Conservation (phyloP, 108 stramenopile genomes). For the Aurantiochytrium sp. region DNA sequence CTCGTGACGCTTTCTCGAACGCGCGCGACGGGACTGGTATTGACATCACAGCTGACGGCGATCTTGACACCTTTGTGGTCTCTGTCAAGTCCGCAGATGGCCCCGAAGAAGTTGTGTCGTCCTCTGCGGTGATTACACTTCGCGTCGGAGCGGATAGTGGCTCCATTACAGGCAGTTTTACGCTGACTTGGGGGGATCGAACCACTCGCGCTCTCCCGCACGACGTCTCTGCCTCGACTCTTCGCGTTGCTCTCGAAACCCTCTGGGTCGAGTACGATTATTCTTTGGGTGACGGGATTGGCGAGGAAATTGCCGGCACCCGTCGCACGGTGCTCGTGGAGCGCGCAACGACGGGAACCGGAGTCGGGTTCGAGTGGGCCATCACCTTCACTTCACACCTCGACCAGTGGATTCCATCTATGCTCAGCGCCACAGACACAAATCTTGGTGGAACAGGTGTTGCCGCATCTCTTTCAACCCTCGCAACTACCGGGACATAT, state of each 20-base stretch:
- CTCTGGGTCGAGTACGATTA: constrained; percentile 23
- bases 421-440: not conserved
- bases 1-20: constrained; percentile 72
- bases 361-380: not conserved
- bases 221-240: not conserved
- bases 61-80: constrained; percentile 60
- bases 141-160: not conserved
- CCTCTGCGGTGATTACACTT: constrained; percentile 54
- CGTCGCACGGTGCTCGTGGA: not conserved
- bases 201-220: constrained; percentile 19
- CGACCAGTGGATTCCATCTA: not conserved
- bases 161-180: not conserved
- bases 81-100: constrained; percentile 48
- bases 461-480: not conserved
- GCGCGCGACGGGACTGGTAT: constrained; percentile 39
- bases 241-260: constrained; percentile 18
- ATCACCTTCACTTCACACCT: constrained; percentile 10
- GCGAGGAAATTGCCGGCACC: not conserved
- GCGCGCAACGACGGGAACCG: not conserved
- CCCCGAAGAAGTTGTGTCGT: constrained; percentile 41
- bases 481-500: constrained; percentile 47
- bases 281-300: not conserved
- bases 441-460: not conserved
- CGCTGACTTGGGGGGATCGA: not conserved
- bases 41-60: constrained; percentile 52